Evolutionary conservation across 2,329 filamentous ascomycete genomes (phyloP), one percentile per base, ranked within the genome.

Genomic region (Venturia asperata): DNA sequence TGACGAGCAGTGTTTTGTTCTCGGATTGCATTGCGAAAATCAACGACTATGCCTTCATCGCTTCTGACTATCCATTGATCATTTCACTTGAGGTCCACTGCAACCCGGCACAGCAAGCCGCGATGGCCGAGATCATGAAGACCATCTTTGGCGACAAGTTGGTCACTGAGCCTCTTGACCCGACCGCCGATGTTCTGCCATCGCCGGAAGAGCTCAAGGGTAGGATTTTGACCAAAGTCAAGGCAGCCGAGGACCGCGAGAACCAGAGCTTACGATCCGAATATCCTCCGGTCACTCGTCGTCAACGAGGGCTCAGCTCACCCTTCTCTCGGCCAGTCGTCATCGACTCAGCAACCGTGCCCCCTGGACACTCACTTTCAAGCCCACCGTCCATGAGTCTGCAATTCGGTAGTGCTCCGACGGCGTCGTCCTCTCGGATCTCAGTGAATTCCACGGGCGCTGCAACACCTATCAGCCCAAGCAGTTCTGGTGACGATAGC

Each of bases 21-120:
- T 84, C 87, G 58, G 93, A 97, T 75, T 93, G 93, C 68, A 91
- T 99, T 78, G 89, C 87, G 34, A 92, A 92, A 62, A 94, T 99
- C 75, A 91, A 92, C 76, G 92, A 93, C 74, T 97, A 97, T 74
- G 94, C 94, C 1, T 99, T 99, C 72, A 82, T 87, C 68, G 88
- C 88, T 65, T 92, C 90, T n/a, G 85, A 84, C 27, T 97, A 92
- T 70, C 94, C 94, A 0, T 81, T 99, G 19, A 96, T 94, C 79
- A 87, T 99, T 68, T 97, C 94, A 0, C 87, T 99, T 17, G 94
- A 99, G 75, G 92, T 97, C 4, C 94, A 97, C 74, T 97, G 94
- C 82, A 90, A 85, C 70, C 79, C 87, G 1, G 80, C 86, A 15
- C 94, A 97, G 74, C 94, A 99, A 75, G 81, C 85, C 24, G 83